phyloP scores from a whole-genome alignment of 1,284 basidiomycete species.

The Papiliotrema flavescens region DNA sequence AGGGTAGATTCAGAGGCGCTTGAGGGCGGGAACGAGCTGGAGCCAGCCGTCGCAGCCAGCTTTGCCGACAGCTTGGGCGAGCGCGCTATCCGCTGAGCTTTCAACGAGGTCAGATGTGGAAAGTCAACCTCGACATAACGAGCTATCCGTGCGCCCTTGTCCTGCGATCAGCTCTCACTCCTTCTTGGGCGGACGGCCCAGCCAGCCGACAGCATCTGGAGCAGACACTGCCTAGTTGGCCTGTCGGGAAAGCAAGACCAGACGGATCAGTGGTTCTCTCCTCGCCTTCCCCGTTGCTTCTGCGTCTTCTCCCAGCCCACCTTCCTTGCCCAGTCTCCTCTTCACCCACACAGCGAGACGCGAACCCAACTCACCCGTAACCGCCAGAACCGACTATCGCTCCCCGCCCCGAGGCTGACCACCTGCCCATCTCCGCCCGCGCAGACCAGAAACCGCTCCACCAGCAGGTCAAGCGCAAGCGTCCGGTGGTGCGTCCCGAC shows the following conservation, averaged over 20 bases:
- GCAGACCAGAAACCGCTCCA: constrained; percentile 64
- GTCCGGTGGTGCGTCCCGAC: constrained; percentile 88
- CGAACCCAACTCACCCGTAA: constrained; percentile 69
- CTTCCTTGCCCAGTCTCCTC: no score
- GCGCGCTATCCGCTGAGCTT: constrained; percentile 75
- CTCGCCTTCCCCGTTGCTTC: no score
- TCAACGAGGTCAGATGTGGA: constrained; percentile 72
- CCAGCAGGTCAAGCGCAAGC: constrained; percentile 71
- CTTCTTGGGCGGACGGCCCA: no score
- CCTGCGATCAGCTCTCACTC: not conserved
- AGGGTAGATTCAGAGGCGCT: not conserved
- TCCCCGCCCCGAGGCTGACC: constrained; percentile 84
- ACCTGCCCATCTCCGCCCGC: constrained; percentile 59
- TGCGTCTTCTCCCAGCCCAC: no score
- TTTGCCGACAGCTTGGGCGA: constrained; percentile 57
- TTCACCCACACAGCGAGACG: no score
- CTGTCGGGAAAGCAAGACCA: no score
- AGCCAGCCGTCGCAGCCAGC: constrained; percentile 1
- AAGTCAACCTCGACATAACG: constrained; percentile 89
- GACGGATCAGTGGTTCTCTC: no score
- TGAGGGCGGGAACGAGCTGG: not conserved
- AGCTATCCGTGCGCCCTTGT: constrained; percentile 9
- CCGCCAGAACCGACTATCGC: constrained; percentile 90
- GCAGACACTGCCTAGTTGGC: no score
- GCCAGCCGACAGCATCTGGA: no score